These are phyloP conservation scores for Ceratobasidium sp. DNA, from an alignment of 1,284 basidiomycete species.

Conservation along the genomic window DNA sequence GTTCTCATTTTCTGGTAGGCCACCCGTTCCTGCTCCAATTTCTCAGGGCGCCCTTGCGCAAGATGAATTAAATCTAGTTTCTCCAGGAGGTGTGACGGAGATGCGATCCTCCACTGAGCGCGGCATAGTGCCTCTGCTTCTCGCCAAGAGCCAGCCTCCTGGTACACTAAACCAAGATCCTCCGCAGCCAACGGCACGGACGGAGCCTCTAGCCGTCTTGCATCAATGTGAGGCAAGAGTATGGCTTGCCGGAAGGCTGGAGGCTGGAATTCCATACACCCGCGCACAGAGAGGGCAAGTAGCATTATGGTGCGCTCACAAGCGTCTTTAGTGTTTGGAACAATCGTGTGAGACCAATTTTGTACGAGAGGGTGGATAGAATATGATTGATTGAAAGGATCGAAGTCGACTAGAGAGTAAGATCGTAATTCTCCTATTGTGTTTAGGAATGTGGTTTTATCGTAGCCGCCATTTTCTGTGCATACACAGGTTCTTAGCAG, in stretches of 20 bases:
- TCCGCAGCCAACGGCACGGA: neutral
- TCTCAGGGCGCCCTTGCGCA: neutral
- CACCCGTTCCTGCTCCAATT: neutral
- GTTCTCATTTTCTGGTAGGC: no score
- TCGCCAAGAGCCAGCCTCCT: neutral
- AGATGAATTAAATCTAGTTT: neutral
- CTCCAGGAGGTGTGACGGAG: neutral
- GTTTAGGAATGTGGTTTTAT: constrained; percentile 7
- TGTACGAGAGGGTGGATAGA: constrained; percentile 17
- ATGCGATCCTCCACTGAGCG: neutral
- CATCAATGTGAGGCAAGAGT: constrained; percentile 1
- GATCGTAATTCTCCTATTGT: neutral
- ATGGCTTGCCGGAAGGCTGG: neutral
- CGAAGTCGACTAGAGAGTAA: constrained; percentile 16
- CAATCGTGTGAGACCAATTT: neutral
- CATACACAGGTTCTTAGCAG: neutral
- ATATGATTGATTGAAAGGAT: neutral
- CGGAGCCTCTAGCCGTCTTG: neutral
- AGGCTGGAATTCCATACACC: neutral
- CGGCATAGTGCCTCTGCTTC: neutral
- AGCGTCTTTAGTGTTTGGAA: neutral
- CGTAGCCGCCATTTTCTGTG: neutral
- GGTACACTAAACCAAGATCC: neutral
- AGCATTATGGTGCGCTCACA: neutral
- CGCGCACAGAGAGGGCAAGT: neutral